Conservation (phyloP, 768 basidiomycete genomes). For the Auriscalpium microsporum region DNA sequence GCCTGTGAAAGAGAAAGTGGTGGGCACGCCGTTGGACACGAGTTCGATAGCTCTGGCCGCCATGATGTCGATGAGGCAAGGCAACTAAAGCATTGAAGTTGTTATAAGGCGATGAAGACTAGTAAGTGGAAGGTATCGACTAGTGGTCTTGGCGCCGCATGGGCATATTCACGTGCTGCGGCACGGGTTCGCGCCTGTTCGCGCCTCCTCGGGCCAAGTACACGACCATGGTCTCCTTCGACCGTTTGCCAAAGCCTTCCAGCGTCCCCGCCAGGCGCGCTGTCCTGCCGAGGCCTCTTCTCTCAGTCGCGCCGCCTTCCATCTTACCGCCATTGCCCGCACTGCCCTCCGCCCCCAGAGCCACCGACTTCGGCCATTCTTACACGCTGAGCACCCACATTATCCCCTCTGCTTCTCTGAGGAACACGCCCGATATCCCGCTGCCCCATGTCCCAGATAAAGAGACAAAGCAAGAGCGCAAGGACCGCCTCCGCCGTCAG, state of each 20-base stretch:
- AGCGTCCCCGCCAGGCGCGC: not conserved
- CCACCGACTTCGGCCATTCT: not conserved
- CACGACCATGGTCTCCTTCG: no score
- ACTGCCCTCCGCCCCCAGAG: constrained; percentile 23
- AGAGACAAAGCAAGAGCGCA: constrained; percentile 30
- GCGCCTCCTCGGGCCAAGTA: no score
- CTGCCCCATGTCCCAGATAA: constrained; percentile 25
- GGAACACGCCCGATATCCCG: constrained; percentile 35
- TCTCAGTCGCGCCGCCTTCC: not conserved
- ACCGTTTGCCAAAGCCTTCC: not conserved
- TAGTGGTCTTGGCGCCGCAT: no score
- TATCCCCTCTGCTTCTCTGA: constrained; percentile 43
- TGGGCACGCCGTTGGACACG: constrained; percentile 7
- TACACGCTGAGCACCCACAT: constrained; percentile 47
- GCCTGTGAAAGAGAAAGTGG: constrained; percentile 22
- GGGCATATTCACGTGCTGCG: no score
- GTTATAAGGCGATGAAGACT: no score
- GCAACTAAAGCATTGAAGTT: no score
- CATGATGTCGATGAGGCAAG: no score
- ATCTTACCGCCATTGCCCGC: constrained; percentile 30
- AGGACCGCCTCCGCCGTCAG: not conserved
- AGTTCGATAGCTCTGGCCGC: constrained; percentile 8
- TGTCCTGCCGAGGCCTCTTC: not conserved
- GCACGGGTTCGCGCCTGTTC: no score
- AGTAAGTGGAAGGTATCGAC: no score